A percentile compares a stretch with the other conserved stretches of the same genome.
These are phyloP conservation scores for Mycena epipterygia DNA, from an alignment of 768 basidiomycete genomes.

Conservation along the genomic window DNA sequence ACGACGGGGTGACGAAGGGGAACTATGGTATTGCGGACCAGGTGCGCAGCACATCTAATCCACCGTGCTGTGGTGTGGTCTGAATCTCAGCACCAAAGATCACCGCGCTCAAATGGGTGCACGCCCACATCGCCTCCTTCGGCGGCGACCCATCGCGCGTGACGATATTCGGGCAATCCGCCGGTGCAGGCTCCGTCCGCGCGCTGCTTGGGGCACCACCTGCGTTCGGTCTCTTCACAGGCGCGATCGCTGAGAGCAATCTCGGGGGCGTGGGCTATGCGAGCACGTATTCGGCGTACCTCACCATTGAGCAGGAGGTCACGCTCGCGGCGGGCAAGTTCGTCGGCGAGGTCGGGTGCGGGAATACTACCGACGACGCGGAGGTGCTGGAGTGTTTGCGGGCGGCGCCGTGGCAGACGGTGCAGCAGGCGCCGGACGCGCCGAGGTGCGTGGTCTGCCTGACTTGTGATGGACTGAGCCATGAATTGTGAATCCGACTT, in stretches of 20 bases:
- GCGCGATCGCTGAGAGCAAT: constrained; percentile 60
- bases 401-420: constrained; percentile 46
- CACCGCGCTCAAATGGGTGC: constrained; percentile 60
- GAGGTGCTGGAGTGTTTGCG: constrained; percentile 56
- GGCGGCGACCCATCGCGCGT: constrained; percentile 68
- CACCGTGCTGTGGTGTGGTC: constrained; percentile 23
- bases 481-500: not conserved
- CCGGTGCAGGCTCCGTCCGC: constrained; percentile 62
- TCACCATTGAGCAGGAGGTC: constrained; percentile 58
- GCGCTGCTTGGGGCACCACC: constrained; percentile 50
- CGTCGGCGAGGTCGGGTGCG: constrained; percentile 57
- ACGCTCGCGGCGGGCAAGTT: constrained; percentile 48
- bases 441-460: constrained; percentile 28
- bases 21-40: constrained; percentile 64
- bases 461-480: too few relatives aligned
- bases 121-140: constrained; percentile 66
- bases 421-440: constrained; percentile 54
- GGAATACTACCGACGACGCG: constrained; percentile 35
- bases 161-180: constrained; percentile 68
- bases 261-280: constrained; percentile 64
- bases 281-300: constrained; percentile 62
- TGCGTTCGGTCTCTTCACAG: constrained; percentile 54
- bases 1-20: constrained; percentile 58
- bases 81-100: constrained; percentile 42
- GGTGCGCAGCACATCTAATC: constrained; percentile 40